Conservation (phyloP, 352 stramenopile genomes). For the Pythium guiyangense region DNA sequence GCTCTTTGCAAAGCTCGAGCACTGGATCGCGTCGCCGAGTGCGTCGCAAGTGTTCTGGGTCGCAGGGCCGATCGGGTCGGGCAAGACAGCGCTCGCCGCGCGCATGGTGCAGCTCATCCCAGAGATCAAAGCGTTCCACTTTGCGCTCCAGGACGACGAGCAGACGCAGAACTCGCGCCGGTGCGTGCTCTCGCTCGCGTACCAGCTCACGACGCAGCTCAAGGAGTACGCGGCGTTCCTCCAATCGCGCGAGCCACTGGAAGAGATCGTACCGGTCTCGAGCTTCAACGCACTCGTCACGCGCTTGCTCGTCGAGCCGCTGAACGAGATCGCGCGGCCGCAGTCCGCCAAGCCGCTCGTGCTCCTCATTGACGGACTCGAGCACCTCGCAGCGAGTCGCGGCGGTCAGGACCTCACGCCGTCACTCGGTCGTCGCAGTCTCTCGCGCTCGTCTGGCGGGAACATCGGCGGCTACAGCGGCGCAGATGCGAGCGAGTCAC, state of each 20-base stretch:
- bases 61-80: constrained; percentile 60
- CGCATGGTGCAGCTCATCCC: constrained; percentile 62
- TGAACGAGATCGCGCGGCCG: constrained; percentile 57
- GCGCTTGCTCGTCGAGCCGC: constrained; percentile 49
- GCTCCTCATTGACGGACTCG: constrained; percentile 61
- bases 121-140: constrained; percentile 72
- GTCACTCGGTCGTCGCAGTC: constrained; percentile 5
- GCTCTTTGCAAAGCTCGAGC: constrained; percentile 43
- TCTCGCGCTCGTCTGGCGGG: constrained; percentile 6
- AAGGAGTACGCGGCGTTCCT: constrained; percentile 62
- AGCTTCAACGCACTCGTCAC: constrained; percentile 47
- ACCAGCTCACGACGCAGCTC: constrained; percentile 73
- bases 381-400: constrained; percentile 22
- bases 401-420: constrained; percentile 6
- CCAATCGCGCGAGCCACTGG: constrained; percentile 60
- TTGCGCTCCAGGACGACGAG: constrained; percentile 66
- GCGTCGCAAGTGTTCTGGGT: constrained; percentile 63
- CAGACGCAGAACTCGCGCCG: constrained; percentile 64
- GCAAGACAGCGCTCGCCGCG: constrained; percentile 59
- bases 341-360: constrained; percentile 50
- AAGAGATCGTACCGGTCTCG: constrained; percentile 74
- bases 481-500: constrained; percentile 34
- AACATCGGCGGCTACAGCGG: background rate
- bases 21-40: constrained; percentile 36
- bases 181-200: constrained; percentile 65